Conservation (phyloP, 2,329 filamentous ascomycete genomes). For the Trichoderma brevicompactum region DNA sequence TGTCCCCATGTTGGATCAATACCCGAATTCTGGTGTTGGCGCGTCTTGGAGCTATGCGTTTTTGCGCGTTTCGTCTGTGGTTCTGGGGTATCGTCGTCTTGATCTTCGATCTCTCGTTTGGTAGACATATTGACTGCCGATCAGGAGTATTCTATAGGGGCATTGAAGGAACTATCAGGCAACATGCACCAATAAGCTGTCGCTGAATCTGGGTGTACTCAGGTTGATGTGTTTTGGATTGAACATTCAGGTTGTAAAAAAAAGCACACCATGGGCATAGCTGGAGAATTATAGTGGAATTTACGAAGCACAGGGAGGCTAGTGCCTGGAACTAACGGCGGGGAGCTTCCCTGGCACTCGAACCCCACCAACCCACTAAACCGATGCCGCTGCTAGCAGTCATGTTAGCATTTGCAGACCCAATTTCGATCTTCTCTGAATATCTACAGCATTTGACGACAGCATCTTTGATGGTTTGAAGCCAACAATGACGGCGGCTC, state of each 20-base stretch:
- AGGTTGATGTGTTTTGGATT: neutral
- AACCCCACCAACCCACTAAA: constrained; percentile 25
- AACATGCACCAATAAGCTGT: neutral
- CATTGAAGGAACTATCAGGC: neutral
- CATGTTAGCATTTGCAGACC: neutral
- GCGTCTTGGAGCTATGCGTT: constrained; percentile 39
- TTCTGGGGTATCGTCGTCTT: constrained; percentile 36
- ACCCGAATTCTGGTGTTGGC: constrained; percentile 49
- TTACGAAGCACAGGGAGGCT: constrained; percentile 28
- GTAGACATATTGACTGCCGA: constrained; percentile 38
- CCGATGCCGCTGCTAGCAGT: constrained; percentile 11
- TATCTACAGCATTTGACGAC: neutral
- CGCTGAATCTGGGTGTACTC: neutral
- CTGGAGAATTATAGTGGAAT: constrained; percentile 30
- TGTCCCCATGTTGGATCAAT: constrained; percentile 72
- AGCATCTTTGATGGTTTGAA: constrained; percentile 34
- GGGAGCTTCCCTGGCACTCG: constrained; percentile 17
- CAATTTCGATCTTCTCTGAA: neutral
- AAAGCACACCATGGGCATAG: constrained; percentile 21
- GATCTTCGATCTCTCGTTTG: constrained; percentile 43
- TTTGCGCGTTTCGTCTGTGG: constrained; percentile 38
- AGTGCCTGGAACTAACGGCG: constrained; percentile 26
- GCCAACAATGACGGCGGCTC: constrained; percentile 41
- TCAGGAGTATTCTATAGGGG: neutral
- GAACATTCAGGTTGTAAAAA: neutral